phyloP scores from a whole-genome alignment of 2,329 filamentous ascomycete species.

The Cyclaneusma minus region DNA sequence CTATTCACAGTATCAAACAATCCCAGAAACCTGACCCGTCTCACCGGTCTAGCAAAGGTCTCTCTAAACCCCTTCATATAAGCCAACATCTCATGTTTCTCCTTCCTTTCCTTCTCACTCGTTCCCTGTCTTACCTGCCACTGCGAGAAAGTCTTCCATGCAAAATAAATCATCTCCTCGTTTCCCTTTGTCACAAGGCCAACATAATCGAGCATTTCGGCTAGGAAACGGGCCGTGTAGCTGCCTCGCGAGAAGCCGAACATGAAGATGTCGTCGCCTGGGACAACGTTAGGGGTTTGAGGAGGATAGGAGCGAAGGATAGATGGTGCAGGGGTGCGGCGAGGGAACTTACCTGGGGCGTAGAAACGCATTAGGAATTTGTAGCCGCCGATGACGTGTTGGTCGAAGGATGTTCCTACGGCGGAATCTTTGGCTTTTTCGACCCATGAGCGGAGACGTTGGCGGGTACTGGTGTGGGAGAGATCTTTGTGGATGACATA shows the following conservation, averaged over 20 bases:
- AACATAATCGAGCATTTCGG: constrained; percentile 74
- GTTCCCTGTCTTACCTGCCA: constrained; percentile 40
- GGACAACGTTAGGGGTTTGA: too few relatives aligned
- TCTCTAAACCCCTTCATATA: constrained; percentile 72
- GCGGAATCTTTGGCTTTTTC: constrained; percentile 65
- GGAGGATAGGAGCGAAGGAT: not conserved
- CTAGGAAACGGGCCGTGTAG: constrained; percentile 60
- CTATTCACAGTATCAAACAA: constrained; percentile 75
- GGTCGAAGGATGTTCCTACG: constrained; percentile 63
- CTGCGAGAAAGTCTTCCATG: constrained; percentile 66
- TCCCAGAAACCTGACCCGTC: constrained; percentile 60
- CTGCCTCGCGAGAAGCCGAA: constrained; percentile 62
- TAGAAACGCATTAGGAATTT: constrained; percentile 66
- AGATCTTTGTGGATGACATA: constrained; percentile 48
- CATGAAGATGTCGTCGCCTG: constrained; percentile 53
- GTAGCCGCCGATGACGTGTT: constrained; percentile 74
- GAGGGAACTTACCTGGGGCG: too few relatives aligned
- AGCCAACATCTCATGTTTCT: constrained; percentile 50
- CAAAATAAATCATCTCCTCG: constrained; percentile 72
- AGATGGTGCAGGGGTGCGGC: constrained; percentile 21
- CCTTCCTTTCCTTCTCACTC: constrained; percentile 27
- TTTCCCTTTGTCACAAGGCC: constrained; percentile 69
- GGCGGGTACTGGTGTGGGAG: constrained; percentile 37
- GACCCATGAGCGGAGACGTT: constrained; percentile 50
- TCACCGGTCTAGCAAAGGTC: constrained; percentile 63